phyloP scores from a whole-genome alignment of 192 early-diverging fungal species.

The Coemansia sp. region DNA sequence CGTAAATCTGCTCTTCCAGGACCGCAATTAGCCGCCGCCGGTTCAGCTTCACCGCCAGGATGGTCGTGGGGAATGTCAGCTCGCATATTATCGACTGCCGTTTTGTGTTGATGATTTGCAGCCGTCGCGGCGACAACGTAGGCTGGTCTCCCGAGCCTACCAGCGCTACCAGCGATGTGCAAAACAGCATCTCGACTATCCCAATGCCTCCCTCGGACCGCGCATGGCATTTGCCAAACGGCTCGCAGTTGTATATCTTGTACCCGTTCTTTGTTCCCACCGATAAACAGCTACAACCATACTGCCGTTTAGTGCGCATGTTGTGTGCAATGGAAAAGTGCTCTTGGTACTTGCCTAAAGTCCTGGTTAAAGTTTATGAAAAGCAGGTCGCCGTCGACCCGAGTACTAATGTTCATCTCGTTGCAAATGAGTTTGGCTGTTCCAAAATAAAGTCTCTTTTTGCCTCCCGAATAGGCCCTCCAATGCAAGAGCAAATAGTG shows the following conservation, averaged over 20 bases:
- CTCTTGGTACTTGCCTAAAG: conserved; percentile 53
- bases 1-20: conserved; percentile 93
- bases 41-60: conserved; percentile 95
- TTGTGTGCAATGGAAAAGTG: neutral
- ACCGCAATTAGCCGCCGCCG: conserved; percentile 88
- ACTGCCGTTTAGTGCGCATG: neutral
- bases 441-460: too few relatives aligned
- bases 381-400: conserved; percentile 64
- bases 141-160: conserved; percentile 93
- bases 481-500: too few relatives aligned
- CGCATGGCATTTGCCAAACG: conserved; percentile 90
- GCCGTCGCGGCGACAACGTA: conserved; percentile 76
- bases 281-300: conserved; percentile 72
- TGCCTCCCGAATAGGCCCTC: too few relatives aligned
- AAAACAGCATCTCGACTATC: conserved; percentile 97
- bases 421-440: too few relatives aligned
- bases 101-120: conserved; percentile 98
- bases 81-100: conserved; percentile 97
- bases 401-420: conserved; percentile 65
- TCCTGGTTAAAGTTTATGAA: conserved; percentile 86
- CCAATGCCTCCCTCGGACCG: conserved; percentile 89
- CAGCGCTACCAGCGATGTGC: conserved; percentile 92
- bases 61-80: conserved; percentile 87
- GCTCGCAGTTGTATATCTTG: conserved; percentile 96
- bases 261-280: conserved; percentile 81